Percentiles rank a stretch among this genome's conserved stretches.
phyloP scores from a whole-genome alignment of 1,139 yeast species.

The Magnusiomyces fungicola region DNA sequence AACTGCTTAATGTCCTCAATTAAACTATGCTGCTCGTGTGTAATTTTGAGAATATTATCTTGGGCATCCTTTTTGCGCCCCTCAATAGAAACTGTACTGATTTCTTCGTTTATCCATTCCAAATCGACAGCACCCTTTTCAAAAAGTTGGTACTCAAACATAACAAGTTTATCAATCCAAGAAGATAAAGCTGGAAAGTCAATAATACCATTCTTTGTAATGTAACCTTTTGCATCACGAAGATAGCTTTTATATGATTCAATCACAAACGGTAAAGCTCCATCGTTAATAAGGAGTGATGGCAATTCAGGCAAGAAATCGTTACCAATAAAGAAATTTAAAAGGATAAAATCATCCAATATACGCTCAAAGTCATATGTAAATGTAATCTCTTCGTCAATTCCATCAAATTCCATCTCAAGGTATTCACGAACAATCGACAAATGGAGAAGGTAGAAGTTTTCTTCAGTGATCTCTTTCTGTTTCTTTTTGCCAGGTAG shows the following conservation, averaged over 20 bases:
- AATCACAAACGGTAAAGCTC: slow-evolving; percentile 87
- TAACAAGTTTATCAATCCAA: slow-evolving; percentile 79
- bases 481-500: slow-evolving; percentile 51
- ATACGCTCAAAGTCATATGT: slow-evolving; percentile 82
- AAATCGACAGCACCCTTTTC: slow-evolving; percentile 70
- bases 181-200: slow-evolving; percentile 61
- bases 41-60: slow-evolving; percentile 41
- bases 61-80: slow-evolving; percentile 64
- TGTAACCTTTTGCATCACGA: slow-evolving; percentile 69
- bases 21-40: slow-evolving; percentile 57
- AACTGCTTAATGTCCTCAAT: slow-evolving; percentile 26
- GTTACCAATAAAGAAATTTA: slow-evolving; percentile 92
- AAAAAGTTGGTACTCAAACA: slow-evolving; percentile 49
- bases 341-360: slow-evolving; percentile 85
- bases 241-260: slow-evolving; percentile 82
- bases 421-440: slow-evolving; percentile 86
- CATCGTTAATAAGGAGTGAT: slow-evolving; percentile 84
- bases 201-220: slow-evolving; percentile 76
- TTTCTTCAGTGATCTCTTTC: slow-evolving; percentile 59
- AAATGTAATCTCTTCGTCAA: slow-evolving; percentile 52
- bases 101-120: slow-evolving; percentile 83
- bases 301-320: slow-evolving; percentile 98
- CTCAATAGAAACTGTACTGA: slow-evolving; percentile 68
- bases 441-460: slow-evolving; percentile 74
- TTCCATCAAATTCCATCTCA: slow-evolving; percentile 72